phyloP scores from a whole-genome alignment of 208 protist species.

The Borovskyia barvae region DNA sequence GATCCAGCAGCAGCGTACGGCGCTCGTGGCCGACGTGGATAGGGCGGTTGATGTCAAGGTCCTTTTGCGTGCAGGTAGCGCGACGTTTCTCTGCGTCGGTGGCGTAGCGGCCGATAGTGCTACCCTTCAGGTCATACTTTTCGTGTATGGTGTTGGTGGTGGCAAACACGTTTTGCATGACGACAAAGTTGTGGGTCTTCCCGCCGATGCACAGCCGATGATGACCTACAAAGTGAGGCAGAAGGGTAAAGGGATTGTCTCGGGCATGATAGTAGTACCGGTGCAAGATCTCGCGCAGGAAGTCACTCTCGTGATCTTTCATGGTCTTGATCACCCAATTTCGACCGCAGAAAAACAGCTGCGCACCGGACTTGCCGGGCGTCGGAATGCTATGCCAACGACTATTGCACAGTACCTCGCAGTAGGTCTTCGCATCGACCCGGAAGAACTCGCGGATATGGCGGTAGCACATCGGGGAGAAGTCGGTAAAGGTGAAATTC shows the following conservation, averaged over 20 bases:
- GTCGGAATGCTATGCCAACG: slow-evolving; percentile 88
- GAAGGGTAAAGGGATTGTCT: slow-evolving; percentile 87
- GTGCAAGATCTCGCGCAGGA: slow-evolving; percentile 88
- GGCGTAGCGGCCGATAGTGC: slow-evolving; percentile 87
- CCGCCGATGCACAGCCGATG: slow-evolving; percentile 66
- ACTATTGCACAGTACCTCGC: slow-evolving; percentile 67
- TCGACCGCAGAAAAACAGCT: slow-evolving; percentile 91
- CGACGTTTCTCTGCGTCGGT: slow-evolving; percentile 75
- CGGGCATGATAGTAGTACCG: slow-evolving; percentile 90
- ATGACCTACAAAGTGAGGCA: slow-evolving; percentile 92
- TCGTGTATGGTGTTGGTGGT: slow-evolving; percentile 88
- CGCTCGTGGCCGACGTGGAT: slow-evolving; percentile 71
- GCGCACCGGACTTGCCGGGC: slow-evolving; percentile 85
- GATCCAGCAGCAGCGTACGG: slow-evolving; percentile 72
- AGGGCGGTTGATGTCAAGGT: slow-evolving; percentile 85
- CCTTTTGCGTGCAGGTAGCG: slow-evolving; percentile 89
- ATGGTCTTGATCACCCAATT: slow-evolving; percentile 95
- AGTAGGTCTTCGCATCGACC: slow-evolving; percentile 71
- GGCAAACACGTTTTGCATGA: slow-evolving; percentile 95
- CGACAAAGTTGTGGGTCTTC: slow-evolving; percentile 81
- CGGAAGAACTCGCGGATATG: slow-evolving; percentile 88
- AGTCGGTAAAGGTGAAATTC: slow-evolving; percentile 83
- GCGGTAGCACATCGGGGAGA: slow-evolving; percentile 91
- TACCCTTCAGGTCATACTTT: slow-evolving; percentile 94
- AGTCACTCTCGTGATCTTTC: slow-evolving; percentile 82